Evolutionary conservation across 805 yeast species (phyloP).

Genomic region (Wickerhamiella brachini): DNA sequence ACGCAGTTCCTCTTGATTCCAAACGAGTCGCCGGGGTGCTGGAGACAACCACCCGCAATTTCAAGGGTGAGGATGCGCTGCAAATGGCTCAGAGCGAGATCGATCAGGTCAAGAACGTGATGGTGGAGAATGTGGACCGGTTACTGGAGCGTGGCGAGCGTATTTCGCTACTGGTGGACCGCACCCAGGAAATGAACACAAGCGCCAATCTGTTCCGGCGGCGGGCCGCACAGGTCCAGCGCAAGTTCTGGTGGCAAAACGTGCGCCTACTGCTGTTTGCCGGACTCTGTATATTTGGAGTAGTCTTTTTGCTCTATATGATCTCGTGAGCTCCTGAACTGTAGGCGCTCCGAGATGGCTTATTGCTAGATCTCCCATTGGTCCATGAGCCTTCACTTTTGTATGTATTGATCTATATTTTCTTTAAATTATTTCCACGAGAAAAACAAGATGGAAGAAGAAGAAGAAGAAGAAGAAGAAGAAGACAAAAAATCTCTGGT

Average conservation of each 20-base stretch:
- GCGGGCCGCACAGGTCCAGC: conserved; percentile 46
- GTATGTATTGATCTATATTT: too few species aligned
- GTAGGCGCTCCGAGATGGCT: too few species aligned
- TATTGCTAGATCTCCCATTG: too few species aligned
- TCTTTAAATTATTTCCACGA: too few species aligned
- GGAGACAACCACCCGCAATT: conserved; percentile 3
- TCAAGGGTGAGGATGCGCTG: conserved; percentile 16
- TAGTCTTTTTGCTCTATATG: not conserved
- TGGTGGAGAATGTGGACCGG: conserved; percentile 61
- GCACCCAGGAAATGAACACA: conserved; percentile 59
- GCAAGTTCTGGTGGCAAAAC: conserved; percentile 58
- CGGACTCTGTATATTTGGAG: not conserved
- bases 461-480: too few species aligned
- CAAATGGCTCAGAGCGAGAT: conserved; percentile 32
- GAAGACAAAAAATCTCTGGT: too few species aligned
- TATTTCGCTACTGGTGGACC: conserved; percentile 56
- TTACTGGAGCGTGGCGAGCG: conserved; percentile 69
- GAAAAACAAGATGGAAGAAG: too few species aligned
- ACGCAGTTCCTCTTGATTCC: conserved; percentile 6
- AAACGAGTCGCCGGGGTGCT: conserved; percentile 7
- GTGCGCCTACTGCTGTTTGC: conserved; percentile 12
- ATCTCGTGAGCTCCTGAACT: not conserved
- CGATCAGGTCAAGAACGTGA: conserved; percentile 48
- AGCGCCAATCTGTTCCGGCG: conserved; percentile 58
- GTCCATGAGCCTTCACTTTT: too few species aligned